phyloP scores from a whole-genome alignment of 441 rosid genomes.

The Gossypium davidsonii region DNA sequence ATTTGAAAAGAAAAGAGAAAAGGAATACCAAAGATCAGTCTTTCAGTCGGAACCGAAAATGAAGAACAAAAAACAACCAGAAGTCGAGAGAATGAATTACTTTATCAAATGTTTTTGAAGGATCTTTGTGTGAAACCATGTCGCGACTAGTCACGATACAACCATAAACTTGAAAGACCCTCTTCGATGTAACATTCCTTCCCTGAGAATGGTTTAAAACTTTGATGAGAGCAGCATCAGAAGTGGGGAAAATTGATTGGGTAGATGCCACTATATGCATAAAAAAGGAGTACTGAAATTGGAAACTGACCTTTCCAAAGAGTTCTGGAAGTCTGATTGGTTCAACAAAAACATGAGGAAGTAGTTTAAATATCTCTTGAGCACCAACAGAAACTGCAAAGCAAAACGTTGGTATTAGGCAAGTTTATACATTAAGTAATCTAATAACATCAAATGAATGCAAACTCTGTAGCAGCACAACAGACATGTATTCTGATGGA shows the following conservation, averaged over 20 bases:
- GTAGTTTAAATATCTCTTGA: slow-evolving; percentile 88
- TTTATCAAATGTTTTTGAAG: slow-evolving; percentile 62
- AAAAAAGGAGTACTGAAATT: not conserved
- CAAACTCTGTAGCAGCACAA: not conserved
- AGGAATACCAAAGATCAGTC: not conserved
- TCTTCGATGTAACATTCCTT: slow-evolving; percentile 44
- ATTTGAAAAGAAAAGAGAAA: not conserved
- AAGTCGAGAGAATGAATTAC: slow-evolving; percentile 27
- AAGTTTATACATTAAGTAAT: not conserved
- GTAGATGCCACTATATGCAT: not conserved
- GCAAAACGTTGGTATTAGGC: not conserved
- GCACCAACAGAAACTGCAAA: slow-evolving; percentile 73
- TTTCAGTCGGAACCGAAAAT: not conserved
- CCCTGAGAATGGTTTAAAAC: slow-evolving; percentile 31
- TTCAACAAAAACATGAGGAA: slow-evolving; percentile 80
- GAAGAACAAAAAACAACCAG: slow-evolving; percentile 1
- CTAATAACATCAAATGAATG: not conserved
- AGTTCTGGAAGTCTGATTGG: slow-evolving; percentile 69
- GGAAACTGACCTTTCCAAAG: slow-evolving; percentile 46
- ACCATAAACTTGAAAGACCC: slow-evolving; percentile 78
- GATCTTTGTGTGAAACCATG: slow-evolving; percentile 75
- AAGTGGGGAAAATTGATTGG: not conserved
- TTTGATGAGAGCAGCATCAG: slow-evolving; percentile 2
- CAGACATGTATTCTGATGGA: not conserved
- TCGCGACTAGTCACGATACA: slow-evolving; percentile 70